These are phyloP conservation scores for Cyclocybe aegerita DNA, from an alignment of 768 basidiomycete genomes.

Conservation along the genomic window DNA sequence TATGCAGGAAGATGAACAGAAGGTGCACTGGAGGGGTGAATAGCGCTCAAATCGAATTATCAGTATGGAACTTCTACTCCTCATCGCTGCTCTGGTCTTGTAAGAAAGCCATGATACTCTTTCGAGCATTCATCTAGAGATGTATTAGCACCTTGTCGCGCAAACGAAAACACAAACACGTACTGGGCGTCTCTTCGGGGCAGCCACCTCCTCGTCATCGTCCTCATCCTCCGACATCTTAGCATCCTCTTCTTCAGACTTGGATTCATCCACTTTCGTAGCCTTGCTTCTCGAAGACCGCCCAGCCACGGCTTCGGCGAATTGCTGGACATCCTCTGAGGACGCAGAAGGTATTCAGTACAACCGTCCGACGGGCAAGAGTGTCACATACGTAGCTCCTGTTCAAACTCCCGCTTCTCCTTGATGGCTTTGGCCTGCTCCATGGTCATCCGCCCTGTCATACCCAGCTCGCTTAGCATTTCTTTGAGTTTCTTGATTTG, in stretches of 20 bases:
- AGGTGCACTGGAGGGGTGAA: no score
- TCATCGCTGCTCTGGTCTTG: conserved; percentile 65
- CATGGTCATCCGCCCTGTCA: conserved; percentile 73
- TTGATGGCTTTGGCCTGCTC: conserved; percentile 81
- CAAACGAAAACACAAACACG: conserved; percentile 1
- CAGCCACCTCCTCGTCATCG: conserved; percentile 28
- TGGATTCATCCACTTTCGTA: conserved; percentile 19
- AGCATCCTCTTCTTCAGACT: conserved; percentile 24
- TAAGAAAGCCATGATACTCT: conserved; percentile 72
- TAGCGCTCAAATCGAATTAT: background rate
- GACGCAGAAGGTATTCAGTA: background rate
- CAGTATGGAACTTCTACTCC: conserved; percentile 23
- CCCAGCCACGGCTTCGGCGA: conserved; percentile 52
- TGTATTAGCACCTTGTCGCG: background rate
- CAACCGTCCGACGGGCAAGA: background rate
- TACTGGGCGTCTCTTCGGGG: conserved; percentile 44
- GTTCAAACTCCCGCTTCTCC: conserved; percentile 68
- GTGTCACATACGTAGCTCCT: conserved; percentile 67
- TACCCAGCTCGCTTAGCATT: conserved; percentile 72
- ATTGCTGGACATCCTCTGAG: conserved; percentile 74
- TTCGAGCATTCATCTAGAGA: conserved; percentile 42
- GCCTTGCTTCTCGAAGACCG: conserved; percentile 22
- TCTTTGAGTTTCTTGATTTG: conserved; percentile 67
- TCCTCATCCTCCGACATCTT: conserved; percentile 24
- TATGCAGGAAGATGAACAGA: no score